These are phyloP conservation scores for Fusarium xyrophilum DNA, from an alignment of 2,329 filamentous ascomycete species.

Conservation along the genomic window DNA sequence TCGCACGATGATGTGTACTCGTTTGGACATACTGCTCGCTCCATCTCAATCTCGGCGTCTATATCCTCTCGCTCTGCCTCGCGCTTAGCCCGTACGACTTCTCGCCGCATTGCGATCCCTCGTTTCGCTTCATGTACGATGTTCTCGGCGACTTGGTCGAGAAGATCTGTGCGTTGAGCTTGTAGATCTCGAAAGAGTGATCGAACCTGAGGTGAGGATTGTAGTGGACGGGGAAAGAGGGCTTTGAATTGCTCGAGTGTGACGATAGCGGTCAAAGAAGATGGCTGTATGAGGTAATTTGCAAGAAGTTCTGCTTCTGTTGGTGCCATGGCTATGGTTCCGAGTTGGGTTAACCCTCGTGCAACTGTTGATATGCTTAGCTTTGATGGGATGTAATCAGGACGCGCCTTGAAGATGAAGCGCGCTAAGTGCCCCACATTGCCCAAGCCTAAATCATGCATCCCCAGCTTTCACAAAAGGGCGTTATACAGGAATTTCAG, in stretches of 20 bases:
- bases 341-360: not conserved
- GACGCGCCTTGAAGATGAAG: slow-evolving; percentile 26
- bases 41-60: slow-evolving; percentile 70
- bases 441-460: not conserved
- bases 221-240: slow-evolving; percentile 74
- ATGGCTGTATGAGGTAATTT: slow-evolving; percentile 79
- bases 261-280: slow-evolving; percentile 74
- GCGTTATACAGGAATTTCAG: not conserved
- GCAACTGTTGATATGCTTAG: not conserved
- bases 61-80: slow-evolving; percentile 61
- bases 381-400: not conserved
- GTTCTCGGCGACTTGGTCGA: slow-evolving; percentile 71
- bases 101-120: slow-evolving; percentile 64
- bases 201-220: slow-evolving; percentile 70
- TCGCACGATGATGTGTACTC: not conserved
- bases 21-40: slow-evolving; percentile 57
- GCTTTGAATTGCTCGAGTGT: slow-evolving; percentile 77
- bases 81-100: slow-evolving; percentile 61
- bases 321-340: slow-evolving; percentile 64
- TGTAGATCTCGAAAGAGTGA: slow-evolving; percentile 82
- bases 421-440: slow-evolving; percentile 37
- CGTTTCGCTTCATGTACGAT: slow-evolving; percentile 70
- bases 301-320: slow-evolving; percentile 77
- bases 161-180: slow-evolving; percentile 70
- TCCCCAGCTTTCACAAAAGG: not conserved